Conservation (phyloP, 2,329 filamentous ascomycete species). For the Aspergillus novoparasiticus region DNA sequence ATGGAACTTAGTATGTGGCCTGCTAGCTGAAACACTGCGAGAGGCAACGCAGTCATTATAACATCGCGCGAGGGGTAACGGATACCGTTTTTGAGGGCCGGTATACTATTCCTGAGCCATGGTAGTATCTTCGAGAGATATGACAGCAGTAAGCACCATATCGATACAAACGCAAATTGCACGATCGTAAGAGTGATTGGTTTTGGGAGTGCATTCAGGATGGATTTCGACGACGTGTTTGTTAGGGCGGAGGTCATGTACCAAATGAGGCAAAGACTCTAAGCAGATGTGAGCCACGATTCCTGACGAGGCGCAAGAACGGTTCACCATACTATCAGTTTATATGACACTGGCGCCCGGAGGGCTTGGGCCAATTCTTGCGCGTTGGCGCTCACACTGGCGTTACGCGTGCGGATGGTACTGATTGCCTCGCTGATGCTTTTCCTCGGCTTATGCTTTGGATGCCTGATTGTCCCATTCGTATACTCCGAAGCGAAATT, state of each 20-base stretch:
- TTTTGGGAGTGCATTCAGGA: slow-evolving; percentile 86
- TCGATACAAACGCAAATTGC: slow-evolving; percentile 90
- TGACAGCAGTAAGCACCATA: slow-evolving; percentile 80
- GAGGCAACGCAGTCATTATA: slow-evolving; percentile 81
- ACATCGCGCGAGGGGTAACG: slow-evolving; percentile 78
- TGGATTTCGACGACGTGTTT: slow-evolving; percentile 97
- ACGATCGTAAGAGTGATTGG: slow-evolving; percentile 89
- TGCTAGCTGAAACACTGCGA: slow-evolving; percentile 89
- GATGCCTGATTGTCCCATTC: slow-evolving; percentile 33
- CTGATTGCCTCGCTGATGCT: slow-evolving; percentile 87
- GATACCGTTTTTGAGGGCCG: slow-evolving; percentile 82
- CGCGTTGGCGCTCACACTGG: slow-evolving; percentile 88
- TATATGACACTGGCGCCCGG: slow-evolving; percentile 84
- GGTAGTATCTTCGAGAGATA: slow-evolving; percentile 75
- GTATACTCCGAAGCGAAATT: slow-evolving; percentile 49
- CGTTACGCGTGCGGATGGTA: slow-evolving; percentile 76
- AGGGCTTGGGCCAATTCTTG: slow-evolving; percentile 91
- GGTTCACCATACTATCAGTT: slow-evolving; percentile 70
- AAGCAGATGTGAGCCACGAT: slow-evolving; percentile 28
- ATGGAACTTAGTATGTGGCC: slow-evolving; percentile 93
- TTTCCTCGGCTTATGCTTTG: slow-evolving; percentile 72
- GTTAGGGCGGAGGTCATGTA: slow-evolving; percentile 94
- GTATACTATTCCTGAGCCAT: slow-evolving; percentile 68
- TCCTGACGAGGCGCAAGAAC: not conserved
- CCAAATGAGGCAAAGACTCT: slow-evolving; percentile 88